These are phyloP conservation scores for Xerocomus cyaneibrunnescens DNA, from an alignment of 1,284 basidiomycete species.

Conservation along the genomic window DNA sequence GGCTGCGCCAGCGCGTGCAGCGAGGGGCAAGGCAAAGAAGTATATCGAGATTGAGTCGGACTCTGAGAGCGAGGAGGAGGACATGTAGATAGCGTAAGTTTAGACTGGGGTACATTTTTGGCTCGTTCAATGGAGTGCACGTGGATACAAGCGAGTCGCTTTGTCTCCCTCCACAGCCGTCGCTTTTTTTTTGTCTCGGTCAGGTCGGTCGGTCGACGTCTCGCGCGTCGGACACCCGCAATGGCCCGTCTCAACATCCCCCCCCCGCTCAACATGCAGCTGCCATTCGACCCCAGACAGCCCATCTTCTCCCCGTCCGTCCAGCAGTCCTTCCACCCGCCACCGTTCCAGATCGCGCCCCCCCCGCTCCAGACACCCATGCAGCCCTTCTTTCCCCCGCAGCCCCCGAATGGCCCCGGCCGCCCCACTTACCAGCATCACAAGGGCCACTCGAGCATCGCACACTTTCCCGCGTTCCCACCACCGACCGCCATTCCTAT, in stretches of 20 bases:
- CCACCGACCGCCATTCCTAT: slow-evolving; percentile 56
- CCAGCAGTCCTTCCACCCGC: slow-evolving; percentile 55
- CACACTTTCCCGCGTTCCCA: slow-evolving; percentile 54
- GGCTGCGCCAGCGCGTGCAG: slow-evolving; percentile 36
- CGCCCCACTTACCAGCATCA: slow-evolving; percentile 54
- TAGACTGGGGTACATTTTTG: not conserved
- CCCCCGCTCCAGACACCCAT: slow-evolving; percentile 65
- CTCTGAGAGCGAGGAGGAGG: slow-evolving; percentile 38
- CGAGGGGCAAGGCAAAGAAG: slow-evolving; percentile 43
- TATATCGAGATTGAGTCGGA: slow-evolving; percentile 55
- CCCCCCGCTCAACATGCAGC: slow-evolving; percentile 47
- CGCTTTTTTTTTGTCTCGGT: slow-evolving; percentile 2
- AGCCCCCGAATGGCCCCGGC: slow-evolving; percentile 49
- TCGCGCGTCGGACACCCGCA: no score
- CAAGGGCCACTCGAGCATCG: slow-evolving; percentile 54
- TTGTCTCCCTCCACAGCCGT: slow-evolving; percentile 3
- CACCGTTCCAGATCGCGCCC: slow-evolving; percentile 47
- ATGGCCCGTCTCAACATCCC: slow-evolving; percentile 45
- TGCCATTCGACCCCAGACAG: slow-evolving; percentile 42
- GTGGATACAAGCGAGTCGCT: slow-evolving; percentile 5
- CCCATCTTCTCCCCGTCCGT: slow-evolving; percentile 64
- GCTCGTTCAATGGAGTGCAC: not conserved
- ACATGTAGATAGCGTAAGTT: slow-evolving; percentile 15
- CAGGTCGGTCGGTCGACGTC: not conserved
- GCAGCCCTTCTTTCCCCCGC: slow-evolving; percentile 58